phyloP scores from a whole-genome alignment of 176 grass and related monocot genomes.

The Ampelocalamus luodianensis region DNA sequence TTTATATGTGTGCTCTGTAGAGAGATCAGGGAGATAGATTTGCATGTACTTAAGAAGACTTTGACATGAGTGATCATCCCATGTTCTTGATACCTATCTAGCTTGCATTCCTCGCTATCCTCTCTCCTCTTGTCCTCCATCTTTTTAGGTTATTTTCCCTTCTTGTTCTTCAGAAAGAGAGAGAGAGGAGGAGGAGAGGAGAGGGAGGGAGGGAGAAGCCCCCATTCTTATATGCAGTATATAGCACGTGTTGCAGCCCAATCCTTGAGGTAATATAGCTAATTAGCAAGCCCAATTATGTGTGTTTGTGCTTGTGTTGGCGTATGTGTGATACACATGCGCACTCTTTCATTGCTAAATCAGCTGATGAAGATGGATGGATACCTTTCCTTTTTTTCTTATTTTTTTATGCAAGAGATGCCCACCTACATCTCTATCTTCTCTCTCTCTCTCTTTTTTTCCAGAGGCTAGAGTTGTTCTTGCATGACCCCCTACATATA shows the following conservation, averaged over 20 bases:
- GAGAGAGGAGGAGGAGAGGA: background rate
- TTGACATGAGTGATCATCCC: constrained; percentile 54
- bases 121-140: background rate
- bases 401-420: constrained; percentile 22
- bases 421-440: constrained; percentile 54
- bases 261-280: constrained; percentile 61
- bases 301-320: constrained; percentile 20
- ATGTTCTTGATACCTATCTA: constrained; percentile 46
- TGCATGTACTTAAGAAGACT: constrained; percentile 47
- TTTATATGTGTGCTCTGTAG: constrained; percentile 35
- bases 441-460: background rate
- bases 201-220: background rate
- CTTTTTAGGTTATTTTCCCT: background rate
- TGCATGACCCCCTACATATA: constrained; percentile 10
- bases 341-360: constrained; percentile 66
- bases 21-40: constrained; percentile 46
- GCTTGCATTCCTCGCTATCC: constrained; percentile 34
- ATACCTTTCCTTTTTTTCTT: constrained; percentile 35
- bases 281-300: constrained; percentile 22
- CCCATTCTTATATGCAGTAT: background rate
- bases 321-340: background rate
- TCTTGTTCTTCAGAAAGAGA: constrained; percentile 10
- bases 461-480: constrained; percentile 36
- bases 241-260: constrained; percentile 30
- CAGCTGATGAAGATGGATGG: constrained; percentile 71